phyloP scores from a whole-genome alignment of 2,329 filamentous ascomycete genomes.

The Pseudonectria buxi region DNA sequence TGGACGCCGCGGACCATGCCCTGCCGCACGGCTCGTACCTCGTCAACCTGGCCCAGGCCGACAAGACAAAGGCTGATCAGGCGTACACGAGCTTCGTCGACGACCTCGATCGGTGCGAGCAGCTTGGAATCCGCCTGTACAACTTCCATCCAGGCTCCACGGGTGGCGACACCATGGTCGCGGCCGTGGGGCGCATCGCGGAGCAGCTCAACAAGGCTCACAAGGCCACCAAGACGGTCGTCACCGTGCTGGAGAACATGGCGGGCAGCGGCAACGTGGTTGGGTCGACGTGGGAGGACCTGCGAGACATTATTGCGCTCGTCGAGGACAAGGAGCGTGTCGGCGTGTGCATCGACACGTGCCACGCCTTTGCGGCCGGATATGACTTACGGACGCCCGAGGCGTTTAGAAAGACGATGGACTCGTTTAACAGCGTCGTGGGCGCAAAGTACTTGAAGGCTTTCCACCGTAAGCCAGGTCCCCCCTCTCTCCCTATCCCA shows the following conservation, averaged over 20 bases:
- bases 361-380: conserved; percentile 89
- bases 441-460: conserved; percentile 76
- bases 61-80: conserved; percentile 72
- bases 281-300: conserved; percentile 77
- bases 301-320: conserved; percentile 73
- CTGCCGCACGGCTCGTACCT: conserved; percentile 95
- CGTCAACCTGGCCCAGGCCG: conserved; percentile 86
- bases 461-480: conserved; percentile 51
- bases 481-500: background rate
- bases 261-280: conserved; percentile 83
- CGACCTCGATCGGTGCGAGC: conserved; percentile 78
- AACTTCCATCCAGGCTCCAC: conserved; percentile 95
- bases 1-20: conserved; percentile 64
- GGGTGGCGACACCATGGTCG: conserved; percentile 57
- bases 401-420: conserved; percentile 66
- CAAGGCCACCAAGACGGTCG: conserved; percentile 64
- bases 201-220: conserved; percentile 77
- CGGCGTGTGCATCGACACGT: conserved; percentile 94
- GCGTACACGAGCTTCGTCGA: conserved; percentile 83
- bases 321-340: conserved; percentile 78
- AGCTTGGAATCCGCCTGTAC: conserved; percentile 82
- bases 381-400: conserved; percentile 77
- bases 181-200: conserved; percentile 73
- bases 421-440: conserved; percentile 69
- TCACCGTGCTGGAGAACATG: conserved; percentile 93